These are phyloP conservation scores for Cryphonectria parasitica DNA, from an alignment of 2,329 filamentous ascomycete genomes.

Conservation along the genomic window DNA sequence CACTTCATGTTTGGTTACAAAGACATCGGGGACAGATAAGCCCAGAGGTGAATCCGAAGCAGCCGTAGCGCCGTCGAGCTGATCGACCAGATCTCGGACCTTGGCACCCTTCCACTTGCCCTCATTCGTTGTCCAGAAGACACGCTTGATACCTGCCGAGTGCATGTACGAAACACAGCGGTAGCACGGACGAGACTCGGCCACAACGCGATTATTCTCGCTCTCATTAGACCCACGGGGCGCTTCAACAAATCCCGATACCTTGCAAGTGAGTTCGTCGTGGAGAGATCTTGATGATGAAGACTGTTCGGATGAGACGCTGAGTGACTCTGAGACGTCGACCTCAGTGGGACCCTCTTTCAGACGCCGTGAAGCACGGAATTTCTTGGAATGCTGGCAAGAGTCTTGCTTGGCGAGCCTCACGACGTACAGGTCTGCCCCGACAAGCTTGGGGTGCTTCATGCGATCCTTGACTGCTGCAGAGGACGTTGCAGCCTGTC, in stretches of 20 bases:
- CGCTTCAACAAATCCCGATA: constrained; percentile 8
- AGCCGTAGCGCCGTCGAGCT: constrained; percentile 41
- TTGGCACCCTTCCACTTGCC: constrained; percentile 56
- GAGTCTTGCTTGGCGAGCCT: constrained; percentile 38
- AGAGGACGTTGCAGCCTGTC: constrained; percentile 19
- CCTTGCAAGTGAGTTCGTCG: constrained; percentile 46
- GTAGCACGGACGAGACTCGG: constrained; percentile 54
- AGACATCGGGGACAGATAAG: constrained; percentile 38
- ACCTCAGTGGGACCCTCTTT: background rate
- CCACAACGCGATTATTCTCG: constrained; percentile 17
- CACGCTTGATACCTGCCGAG: constrained; percentile 53
- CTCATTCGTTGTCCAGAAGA: constrained; percentile 55
- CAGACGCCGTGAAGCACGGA: background rate
- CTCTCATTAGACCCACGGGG: constrained; percentile 3
- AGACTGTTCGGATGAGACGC: constrained; percentile 9
- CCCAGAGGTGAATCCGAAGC: constrained; percentile 18
- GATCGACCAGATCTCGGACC: constrained; percentile 52
- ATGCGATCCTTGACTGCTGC: constrained; percentile 42
- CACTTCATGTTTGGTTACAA: constrained; percentile 58
- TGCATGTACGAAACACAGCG: constrained; percentile 56
- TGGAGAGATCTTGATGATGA: constrained; percentile 46
- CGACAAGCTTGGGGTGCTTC: constrained; percentile 50
- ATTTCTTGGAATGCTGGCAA: background rate
- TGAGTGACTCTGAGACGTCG: constrained; percentile 13
- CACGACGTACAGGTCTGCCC: constrained; percentile 56